These are phyloP conservation scores for Coemansia sp. DNA, from an alignment of 371 early-diverging fungal genomes.

Conservation along the genomic window DNA sequence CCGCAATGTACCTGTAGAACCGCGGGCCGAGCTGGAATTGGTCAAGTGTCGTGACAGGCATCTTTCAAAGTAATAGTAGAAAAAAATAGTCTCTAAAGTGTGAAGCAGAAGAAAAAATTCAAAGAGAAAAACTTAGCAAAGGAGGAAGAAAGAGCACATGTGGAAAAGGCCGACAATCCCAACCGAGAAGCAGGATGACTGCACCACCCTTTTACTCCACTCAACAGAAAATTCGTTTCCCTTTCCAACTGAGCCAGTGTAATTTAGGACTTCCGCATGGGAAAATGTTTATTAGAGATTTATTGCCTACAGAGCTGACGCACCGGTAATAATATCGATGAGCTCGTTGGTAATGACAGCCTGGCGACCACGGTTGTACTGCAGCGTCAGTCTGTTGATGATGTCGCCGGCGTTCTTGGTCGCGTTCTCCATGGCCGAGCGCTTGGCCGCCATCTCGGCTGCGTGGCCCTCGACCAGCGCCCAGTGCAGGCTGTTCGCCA, in stretches of 20 bases:
- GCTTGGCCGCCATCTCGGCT: constrained; percentile 94
- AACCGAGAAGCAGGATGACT: too few relatives aligned
- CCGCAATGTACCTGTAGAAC: constrained; percentile 28
- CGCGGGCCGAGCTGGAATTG: constrained; percentile 36
- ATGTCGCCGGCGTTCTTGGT: constrained; percentile 95
- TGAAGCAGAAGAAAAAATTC: background rate
- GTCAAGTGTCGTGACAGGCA: constrained; percentile 22
- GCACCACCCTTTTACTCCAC: too few relatives aligned
- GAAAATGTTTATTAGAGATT: background rate
- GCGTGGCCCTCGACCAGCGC: constrained; percentile 96
- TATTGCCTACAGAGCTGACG: constrained; percentile 70
- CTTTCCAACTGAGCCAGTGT: too few relatives aligned
- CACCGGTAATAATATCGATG: constrained; percentile 93
- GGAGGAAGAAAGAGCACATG: background rate
- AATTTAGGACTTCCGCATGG: background rate
- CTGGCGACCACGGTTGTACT: constrained; percentile 95
- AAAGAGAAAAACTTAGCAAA: background rate
- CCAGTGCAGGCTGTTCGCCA: constrained; percentile 93
- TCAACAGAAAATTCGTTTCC: background rate
- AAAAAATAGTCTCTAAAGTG: background rate
- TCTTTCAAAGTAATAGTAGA: background rate
- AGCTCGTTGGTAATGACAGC: constrained; percentile 97
- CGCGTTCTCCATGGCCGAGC: constrained; percentile 99
- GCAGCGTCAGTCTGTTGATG: constrained; percentile 60
- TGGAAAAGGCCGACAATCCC: background rate